Conservation (phyloP, 495 filamentous ascomycete species). For the Aspergillus carlsbadensis region DNA sequence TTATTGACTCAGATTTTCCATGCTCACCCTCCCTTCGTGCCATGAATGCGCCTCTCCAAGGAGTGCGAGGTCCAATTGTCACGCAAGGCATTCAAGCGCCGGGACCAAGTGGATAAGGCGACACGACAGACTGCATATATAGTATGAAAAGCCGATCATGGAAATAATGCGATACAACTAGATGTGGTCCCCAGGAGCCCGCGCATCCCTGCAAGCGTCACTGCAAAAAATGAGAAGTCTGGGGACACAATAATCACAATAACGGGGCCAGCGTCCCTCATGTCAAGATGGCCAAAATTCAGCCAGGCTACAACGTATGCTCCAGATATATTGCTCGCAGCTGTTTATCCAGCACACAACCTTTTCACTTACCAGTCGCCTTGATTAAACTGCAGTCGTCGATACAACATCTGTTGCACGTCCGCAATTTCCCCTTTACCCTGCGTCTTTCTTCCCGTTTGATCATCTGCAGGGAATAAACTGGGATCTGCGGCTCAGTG, state of each 20-base stretch:
- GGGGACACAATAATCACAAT: constrained; percentile 7
- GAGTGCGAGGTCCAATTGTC: neutral
- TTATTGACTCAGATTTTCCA: neutral
- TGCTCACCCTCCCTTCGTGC: neutral
- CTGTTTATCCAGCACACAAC: neutral
- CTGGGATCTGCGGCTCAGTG: constrained; percentile 11
- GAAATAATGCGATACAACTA: neutral
- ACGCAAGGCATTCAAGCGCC: constrained; percentile 5
- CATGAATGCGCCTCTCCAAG: neutral
- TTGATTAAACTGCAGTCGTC: no score
- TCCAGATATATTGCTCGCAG: neutral
- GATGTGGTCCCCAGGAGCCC: neutral
- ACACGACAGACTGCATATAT: neutral
- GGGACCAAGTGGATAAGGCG: constrained; percentile 11
- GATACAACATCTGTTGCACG: no score
- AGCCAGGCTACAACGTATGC: neutral
- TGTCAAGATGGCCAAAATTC: neutral
- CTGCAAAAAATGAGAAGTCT: neutral
- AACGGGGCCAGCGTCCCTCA: neutral
- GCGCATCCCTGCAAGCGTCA: neutral
- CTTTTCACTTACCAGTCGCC: neutral
- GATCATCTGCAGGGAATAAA: constrained; percentile 16
- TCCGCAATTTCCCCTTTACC: neutral
- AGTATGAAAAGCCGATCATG: neutral
- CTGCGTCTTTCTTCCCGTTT: constrained; percentile 2